Base-by-base conservation (phyloP, 257 asterid species). In the Fraxinus quadrangulata region DNA sequence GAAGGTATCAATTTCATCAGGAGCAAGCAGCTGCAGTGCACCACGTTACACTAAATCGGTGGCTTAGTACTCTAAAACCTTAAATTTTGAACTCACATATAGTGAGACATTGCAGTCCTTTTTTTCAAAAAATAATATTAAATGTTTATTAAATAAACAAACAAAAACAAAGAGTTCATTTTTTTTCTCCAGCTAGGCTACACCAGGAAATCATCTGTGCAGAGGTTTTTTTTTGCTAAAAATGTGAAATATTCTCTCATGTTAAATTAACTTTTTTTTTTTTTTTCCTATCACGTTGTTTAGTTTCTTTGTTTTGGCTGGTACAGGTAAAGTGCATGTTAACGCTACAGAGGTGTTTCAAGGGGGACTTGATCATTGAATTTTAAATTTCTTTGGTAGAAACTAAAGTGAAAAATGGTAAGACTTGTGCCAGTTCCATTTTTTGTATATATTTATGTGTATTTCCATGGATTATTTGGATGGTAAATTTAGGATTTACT, bases 151-250 rank as follows among this genome's bases (percentile, higher is more conserved):
- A 37, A n/a, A n/a, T 7, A 9, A 59, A 23, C 45, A 26, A n/a
- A n/a, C 0, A 9, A 59, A 23, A 56, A 26, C 12, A 80, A 72
- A 23, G 31, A 45, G 72, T 75, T 71, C 76, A 49, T 34, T 59
- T 80, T 76, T 77, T 39, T 77, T 39, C 87, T 80, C 84, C 80
- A 77, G 82, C 72, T 78, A 13, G 80, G 84, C 68, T n/a, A 78
- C n/a, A 76, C 79, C 78, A 81, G 80, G 31, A 76, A 85, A 54
- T 51, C 34, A 74, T 51, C 56, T 17, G 77, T 7, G 74, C 68
- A 80, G 49, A 83, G 85, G 89, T 80, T 54, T 6, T 54, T 19
- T 68, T 75, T 14, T 21, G 33, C 42, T 77, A 65, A 45, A 23
- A 36, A 59, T 61, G 39, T 65, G 54, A 31, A 19, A 67, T 33